phyloP scores from a whole-genome alignment of 176 grass and related monocot species.

The Bolboschoenus planiculmis region DNA sequence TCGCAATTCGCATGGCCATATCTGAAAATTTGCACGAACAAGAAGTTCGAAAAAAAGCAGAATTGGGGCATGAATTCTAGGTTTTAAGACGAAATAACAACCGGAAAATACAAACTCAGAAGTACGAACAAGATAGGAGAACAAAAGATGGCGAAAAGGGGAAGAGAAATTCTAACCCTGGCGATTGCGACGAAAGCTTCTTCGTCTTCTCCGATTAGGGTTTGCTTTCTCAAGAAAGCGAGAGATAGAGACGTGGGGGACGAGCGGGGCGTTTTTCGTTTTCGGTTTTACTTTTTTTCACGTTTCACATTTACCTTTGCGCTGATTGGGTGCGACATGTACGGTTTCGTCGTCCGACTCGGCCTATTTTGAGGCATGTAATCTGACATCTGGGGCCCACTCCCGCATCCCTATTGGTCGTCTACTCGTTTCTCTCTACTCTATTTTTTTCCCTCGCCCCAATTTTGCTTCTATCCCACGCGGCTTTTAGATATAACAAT shows the following conservation, averaged over 20 bases:
- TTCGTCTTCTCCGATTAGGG: constrained; percentile 8
- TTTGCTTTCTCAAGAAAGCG: not conserved
- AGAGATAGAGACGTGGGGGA: not conserved
- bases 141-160: not conserved
- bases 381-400: not conserved
- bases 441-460: too few relatives aligned
- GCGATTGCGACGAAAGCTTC: not conserved
- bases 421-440: not conserved
- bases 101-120: not conserved
- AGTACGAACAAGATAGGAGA: not conserved
- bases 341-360: not conserved
- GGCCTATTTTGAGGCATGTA: not conserved
- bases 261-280: not conserved
- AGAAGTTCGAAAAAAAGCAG: not conserved
- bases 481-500: not conserved
- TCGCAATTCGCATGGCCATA: not conserved
- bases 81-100: not conserved
- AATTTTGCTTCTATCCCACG: not conserved
- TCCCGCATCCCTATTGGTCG: not conserved
- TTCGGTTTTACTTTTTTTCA: not conserved
- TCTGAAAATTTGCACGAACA: not conserved
- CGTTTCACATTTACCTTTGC: not conserved
- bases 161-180: not conserved
- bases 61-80: constrained; percentile 15
- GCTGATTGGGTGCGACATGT: not conserved